Percentiles rank a stretch among this genome's conserved stretches.
These are phyloP conservation scores for Balamuthia mandrillaris DNA, from an alignment of 208 protist species.

Conservation along the genomic window DNA sequence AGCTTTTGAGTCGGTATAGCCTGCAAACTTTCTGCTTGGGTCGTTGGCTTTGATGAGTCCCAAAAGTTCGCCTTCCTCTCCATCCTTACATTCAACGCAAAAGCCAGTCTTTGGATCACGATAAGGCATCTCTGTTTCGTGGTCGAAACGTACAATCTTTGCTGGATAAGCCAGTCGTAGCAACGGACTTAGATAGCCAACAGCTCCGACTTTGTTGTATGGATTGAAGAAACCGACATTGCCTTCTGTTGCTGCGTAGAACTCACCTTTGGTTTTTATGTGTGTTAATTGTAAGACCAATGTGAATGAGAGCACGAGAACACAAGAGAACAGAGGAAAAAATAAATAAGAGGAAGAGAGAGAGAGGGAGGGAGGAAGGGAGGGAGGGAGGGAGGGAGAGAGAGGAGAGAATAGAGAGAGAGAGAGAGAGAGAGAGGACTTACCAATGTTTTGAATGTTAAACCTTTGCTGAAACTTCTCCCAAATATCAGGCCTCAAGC, in stretches of 20 bases:
- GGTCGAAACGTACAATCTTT: too few relatives aligned
- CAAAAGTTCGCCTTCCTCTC: conserved; percentile 45
- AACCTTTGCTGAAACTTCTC: conserved; percentile 49
- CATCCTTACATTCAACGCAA: conserved; percentile 25
- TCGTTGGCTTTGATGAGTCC: conserved; percentile 29
- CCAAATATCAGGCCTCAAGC: conserved; percentile 83
- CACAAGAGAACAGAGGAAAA: not conserved
- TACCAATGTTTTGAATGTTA: conserved; percentile 61
- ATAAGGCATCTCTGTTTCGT: conserved; percentile 24
- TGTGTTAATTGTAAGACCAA: not conserved
- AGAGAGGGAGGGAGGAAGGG: too few relatives aligned
- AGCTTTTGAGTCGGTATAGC: conserved; percentile 24
- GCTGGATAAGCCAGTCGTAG: conserved; percentile 10
- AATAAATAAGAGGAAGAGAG: not conserved
- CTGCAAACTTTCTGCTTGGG: conserved; percentile 28
- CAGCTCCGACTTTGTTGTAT: conserved; percentile 36
- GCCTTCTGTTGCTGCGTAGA: conserved; percentile 83
- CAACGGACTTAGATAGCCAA: conserved; percentile 46
- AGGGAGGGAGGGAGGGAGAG: not conserved
- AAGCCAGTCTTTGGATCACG: conserved; percentile 37
- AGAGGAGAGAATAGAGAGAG: not conserved
- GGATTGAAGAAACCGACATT: conserved; percentile 52
- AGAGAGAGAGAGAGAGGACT: not conserved
- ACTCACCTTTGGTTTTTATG: conserved; percentile 66
- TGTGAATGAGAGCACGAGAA: not conserved